Base-by-base conservation (phyloP, 495 filamentous ascomycete genomes). In the Annulohypoxylon stygium region DNA sequence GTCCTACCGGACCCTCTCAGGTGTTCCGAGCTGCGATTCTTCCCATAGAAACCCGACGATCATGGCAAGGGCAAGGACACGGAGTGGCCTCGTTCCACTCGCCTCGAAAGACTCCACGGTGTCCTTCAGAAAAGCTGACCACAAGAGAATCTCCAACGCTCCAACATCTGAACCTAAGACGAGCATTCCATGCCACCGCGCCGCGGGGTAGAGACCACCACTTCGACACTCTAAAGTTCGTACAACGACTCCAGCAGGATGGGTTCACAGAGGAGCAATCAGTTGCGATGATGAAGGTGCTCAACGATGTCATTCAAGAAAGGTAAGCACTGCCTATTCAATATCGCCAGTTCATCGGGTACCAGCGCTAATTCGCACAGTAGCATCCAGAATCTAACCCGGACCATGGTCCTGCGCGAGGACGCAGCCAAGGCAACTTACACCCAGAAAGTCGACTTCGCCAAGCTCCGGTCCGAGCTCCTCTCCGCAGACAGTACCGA, bases 371-470 rank as follows among this genome's bases (percentile, higher is more conserved):
- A 74, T 61, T 50, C 41, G 39, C 47, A 45, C 16, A 14, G 2
- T 73, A 92, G 93, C 72, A 97, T 99, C 67, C 97, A 98, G 79
- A 98, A 99, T 84, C 84, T 99, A 20, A 98, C 97, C 0, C 91
- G 96, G 64, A 98, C 96, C 10, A 98, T 99, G 97, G 97, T 99
- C 2, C 87, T 97, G n/a, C 93, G 93, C 76, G 97, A 98, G 82
- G 97, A 93, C 70, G 90, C 92, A 47, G 91, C 92, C 69, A 90
- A 90, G 68, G 91, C 93, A 5, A 97, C 93, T 2, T 99, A 99
- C 82, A 97, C 94, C 0, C 97, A 98, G 78, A 98, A 98, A 81
- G 97, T 99, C 64, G 96, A 99, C 83, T 98, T 99, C 76, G 93
- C 96, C n/a, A 97, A 98, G 85, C 90, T 98, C 18, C 93, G 96